Evolutionary conservation across 306 rosid genomes (phyloP).

Genomic region (Begonia loranthoides): DNA sequence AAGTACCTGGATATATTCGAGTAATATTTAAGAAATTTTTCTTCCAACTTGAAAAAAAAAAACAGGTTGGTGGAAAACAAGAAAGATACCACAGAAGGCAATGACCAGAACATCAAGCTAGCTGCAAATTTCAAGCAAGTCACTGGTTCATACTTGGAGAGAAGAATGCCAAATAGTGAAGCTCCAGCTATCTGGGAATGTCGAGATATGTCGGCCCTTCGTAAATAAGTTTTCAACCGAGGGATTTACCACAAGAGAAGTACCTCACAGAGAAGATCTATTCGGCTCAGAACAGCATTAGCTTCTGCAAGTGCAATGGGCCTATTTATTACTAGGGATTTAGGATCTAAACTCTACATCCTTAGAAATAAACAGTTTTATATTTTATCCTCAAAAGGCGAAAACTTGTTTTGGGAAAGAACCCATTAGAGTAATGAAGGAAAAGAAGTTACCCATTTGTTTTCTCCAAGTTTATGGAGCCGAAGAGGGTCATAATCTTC

Average conservation of each 20-base stretch:
- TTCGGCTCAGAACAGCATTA: slow-evolving; percentile 83
- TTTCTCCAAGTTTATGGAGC: too few species aligned
- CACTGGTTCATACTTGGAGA: slow-evolving; percentile 73
- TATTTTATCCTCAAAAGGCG: too few species aligned
- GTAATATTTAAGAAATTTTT: slow-evolving; percentile 3
- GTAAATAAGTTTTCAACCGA: slow-evolving; percentile 4
- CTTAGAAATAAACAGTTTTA: too few species aligned
- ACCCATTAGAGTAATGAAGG: too few species aligned
- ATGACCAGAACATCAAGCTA: slow-evolving; percentile 55
- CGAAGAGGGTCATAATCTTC: too few species aligned
- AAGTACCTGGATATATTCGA: slow-evolving; percentile 32
- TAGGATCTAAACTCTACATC: too few species aligned
- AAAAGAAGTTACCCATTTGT: too few species aligned
- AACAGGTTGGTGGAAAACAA: slow-evolving; percentile 12
- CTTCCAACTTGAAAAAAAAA: slow-evolving; percentile 3
- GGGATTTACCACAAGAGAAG: slow-evolving; percentile 2
- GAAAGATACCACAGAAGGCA: slow-evolving; percentile 60
- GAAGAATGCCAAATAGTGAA: slow-evolving; percentile 67
- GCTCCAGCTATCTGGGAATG: slow-evolving; percentile 74
- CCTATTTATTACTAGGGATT: slow-evolving; percentile 75
- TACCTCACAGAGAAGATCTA: slow-evolving; percentile 93
- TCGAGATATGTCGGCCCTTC: slow-evolving; percentile 11
- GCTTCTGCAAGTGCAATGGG: slow-evolving; percentile 90
- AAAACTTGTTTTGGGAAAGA: too few species aligned
- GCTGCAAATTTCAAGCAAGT: slow-evolving; percentile 76